Conservation (phyloP, 805 yeast species). For the Candida alai region DNA sequence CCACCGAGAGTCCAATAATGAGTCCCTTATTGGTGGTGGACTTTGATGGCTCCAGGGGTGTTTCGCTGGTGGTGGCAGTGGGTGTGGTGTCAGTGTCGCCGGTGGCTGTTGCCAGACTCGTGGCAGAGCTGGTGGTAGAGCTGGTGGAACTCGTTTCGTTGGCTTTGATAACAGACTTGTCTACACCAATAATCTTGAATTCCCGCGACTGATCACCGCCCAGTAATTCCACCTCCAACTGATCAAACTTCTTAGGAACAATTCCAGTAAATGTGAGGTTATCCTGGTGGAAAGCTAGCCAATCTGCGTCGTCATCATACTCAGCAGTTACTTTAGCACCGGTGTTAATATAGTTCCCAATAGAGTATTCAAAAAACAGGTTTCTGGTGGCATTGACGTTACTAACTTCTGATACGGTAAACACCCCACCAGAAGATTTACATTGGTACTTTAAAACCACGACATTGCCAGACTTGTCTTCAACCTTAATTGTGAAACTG, state of each 20-base stretch:
- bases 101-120: neutral
- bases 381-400: slow-evolving; percentile 68
- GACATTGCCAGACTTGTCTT: slow-evolving; percentile 57
- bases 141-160: slow-evolving; percentile 26
- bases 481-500: slow-evolving; percentile 52
- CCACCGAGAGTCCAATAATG: slow-evolving; percentile 92
- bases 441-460: slow-evolving; percentile 57
- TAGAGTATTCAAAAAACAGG: slow-evolving; percentile 52
- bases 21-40: too few relatives aligned
- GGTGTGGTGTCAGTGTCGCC: slow-evolving; percentile 19
- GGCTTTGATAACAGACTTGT: slow-evolving; percentile 20
- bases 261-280: slow-evolving; percentile 69
- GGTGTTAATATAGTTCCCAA: slow-evolving; percentile 34
- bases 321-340: slow-evolving; percentile 47
- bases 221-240: slow-evolving; percentile 20
- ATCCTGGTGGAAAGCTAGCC: slow-evolving; percentile 62
- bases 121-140: slow-evolving; percentile 7
- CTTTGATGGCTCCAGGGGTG: too few relatives aligned
- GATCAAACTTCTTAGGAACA: slow-evolving; percentile 38
- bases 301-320: slow-evolving; percentile 35
- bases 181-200: slow-evolving; percentile 54
- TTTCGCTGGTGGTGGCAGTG: slow-evolving; percentile 22
- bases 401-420: slow-evolving; percentile 50
- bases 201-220: slow-evolving; percentile 29
- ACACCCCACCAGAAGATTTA: slow-evolving; percentile 50